Percentiles rank a stretch among this genome's conserved stretches.
Evolutionary conservation across 257 asterid species (phyloP).

Genomic region (Fraxinus cuspidata): DNA sequence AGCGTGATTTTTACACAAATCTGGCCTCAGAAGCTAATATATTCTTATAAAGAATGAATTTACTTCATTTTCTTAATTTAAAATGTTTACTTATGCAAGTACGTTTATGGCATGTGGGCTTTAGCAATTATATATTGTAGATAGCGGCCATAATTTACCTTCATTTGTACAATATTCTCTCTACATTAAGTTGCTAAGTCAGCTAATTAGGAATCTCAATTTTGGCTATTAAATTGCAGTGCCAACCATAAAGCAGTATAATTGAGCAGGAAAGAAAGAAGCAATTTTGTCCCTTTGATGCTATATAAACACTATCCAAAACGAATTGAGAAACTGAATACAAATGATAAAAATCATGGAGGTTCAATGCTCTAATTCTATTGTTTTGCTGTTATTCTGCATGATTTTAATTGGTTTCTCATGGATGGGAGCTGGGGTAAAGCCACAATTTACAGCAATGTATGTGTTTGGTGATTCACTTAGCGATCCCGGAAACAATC

Average conservation of each 20-base stretch:
- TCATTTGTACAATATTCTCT: background rate
- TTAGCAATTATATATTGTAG: background rate
- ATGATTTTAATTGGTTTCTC: background rate
- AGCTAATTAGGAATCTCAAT: background rate
- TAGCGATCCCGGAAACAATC: conserved; percentile 29
- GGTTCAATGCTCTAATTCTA: background rate
- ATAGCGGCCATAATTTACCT: background rate
- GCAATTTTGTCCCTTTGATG: background rate
- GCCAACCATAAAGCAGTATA: no score
- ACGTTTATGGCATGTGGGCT: background rate
- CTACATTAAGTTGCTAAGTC: background rate
- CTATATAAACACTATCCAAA: background rate
- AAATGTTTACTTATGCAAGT: no score
- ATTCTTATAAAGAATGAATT: no score
- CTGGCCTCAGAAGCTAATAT: no score
- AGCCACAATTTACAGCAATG: conserved; percentile 27
- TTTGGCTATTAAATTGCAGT: background rate
- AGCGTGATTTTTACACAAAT: no score
- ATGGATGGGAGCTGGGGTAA: background rate
- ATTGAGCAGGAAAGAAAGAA: no score
- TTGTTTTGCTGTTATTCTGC: background rate
- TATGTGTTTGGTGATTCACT: conserved; percentile 32
- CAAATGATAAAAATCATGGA: background rate
- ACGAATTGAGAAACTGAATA: background rate
- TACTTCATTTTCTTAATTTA: no score